Base-by-base conservation (phyloP, 345 rosid species). In the Nasturtium officinale region DNA sequence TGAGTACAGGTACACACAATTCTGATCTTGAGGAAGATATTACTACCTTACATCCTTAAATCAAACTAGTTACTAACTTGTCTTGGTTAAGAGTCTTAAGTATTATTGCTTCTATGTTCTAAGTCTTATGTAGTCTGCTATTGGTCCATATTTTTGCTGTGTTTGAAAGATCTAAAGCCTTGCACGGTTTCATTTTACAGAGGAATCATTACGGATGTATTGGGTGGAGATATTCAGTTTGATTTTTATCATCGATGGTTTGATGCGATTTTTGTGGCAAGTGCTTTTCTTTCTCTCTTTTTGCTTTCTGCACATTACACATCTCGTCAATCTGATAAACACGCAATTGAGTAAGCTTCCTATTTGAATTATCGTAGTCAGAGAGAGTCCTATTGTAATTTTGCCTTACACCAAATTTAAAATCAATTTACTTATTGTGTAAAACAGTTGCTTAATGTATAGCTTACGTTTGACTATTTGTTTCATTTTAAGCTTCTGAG, bases 141-240 rank as follows among this genome's bases (percentile, higher is more conserved):
- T 61, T 61, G 21, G n/a, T 57, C 42, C 25, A 16, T 32, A 32
- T 16, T 17, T 5, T 51, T 51, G 30, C 30, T 12, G 30, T 23
- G 16, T 6, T 5, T 21, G 29, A 21, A 51, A 51, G 30, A 23
- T 5, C 16, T 52, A 32, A 52, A 28, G 59, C 37, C 37, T 3
- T 15, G 8, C 28, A 1, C n/a, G 16, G 56, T 54, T 6, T 54
- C 4, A 28, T 55, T 55, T 55, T n/a, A 29, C 96, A 92, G 99
- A 88, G 77, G 87, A 69, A 92, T 92, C 66, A 92, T 92, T 85
- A 96, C 96, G 21, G 96, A 86, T 66, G 99, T 96, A 46, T 67
- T 95, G 79, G 99, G 98, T 9, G 98, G 97, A 73, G 99, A 95
- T 67, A 92, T 92, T 77, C 99, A 92, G 82, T 92, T 95, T 58